Evolutionary conservation across 2,329 filamentous ascomycete species (phyloP).

Genomic region (Claviceps fusiformis): DNA sequence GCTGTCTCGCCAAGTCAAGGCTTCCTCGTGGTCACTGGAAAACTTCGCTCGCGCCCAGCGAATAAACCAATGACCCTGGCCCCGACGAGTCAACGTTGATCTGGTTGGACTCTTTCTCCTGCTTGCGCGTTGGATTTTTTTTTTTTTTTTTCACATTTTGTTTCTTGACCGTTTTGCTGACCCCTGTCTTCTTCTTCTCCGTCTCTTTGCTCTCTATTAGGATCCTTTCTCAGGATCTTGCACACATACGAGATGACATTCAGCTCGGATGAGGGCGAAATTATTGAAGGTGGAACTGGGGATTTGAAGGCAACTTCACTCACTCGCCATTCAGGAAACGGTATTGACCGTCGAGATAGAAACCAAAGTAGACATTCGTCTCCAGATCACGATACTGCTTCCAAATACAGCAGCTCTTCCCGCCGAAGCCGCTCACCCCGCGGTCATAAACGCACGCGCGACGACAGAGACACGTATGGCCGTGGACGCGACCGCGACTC

Average conservation of each 20-base stretch:
- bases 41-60: slow-evolving; percentile 2
- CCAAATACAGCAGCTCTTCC: slow-evolving; percentile 27
- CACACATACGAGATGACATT: slow-evolving; percentile 22
- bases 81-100: slow-evolving; percentile 25
- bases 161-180: slow-evolving; percentile 23
- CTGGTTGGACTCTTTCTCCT: slow-evolving; percentile 29
- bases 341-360: slow-evolving; percentile 91
- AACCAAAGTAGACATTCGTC: slow-evolving; percentile 48
- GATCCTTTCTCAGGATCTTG: slow-evolving; percentile 7
- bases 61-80: slow-evolving; percentile 15
- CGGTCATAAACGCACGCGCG: slow-evolving; percentile 53
- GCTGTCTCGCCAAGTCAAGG: not conserved
- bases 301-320: slow-evolving; percentile 77
- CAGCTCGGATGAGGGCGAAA: slow-evolving; percentile 80
- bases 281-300: slow-evolving; percentile 56
- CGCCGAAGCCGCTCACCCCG: slow-evolving; percentile 46
- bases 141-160: no score
- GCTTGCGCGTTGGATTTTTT: slow-evolving; percentile 14
- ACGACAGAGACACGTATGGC: slow-evolving; percentile 45
- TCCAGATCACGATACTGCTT: slow-evolving; percentile 35
- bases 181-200: slow-evolving; percentile 13
- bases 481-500: slow-evolving; percentile 34
- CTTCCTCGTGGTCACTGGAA: not conserved
- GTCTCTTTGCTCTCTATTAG: slow-evolving; percentile 3
- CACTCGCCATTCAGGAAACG: slow-evolving; percentile 60